Evolutionary conservation across 106 monocot species (phyloP).

Genomic region (Hemerocallis citrina): DNA sequence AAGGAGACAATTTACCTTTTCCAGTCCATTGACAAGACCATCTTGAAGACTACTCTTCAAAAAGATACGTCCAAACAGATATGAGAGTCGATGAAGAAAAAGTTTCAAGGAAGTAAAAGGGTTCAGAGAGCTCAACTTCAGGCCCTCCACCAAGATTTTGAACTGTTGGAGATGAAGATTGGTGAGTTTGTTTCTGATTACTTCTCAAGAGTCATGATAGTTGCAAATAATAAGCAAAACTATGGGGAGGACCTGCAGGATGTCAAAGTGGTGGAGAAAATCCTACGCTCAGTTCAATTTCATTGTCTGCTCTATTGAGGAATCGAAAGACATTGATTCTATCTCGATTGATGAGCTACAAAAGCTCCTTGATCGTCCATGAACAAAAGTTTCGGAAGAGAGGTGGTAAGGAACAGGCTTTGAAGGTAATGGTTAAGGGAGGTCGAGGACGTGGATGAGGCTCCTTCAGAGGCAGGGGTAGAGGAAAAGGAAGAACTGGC

Average conservation of each 20-base stretch:
- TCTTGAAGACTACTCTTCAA: too few relatives aligned
- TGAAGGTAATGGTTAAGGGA: too few relatives aligned
- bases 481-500: too few relatives aligned
- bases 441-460: too few relatives aligned
- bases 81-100: too few relatives aligned
- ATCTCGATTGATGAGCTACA: background rate
- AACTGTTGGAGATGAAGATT: background rate
- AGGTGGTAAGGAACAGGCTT: background rate
- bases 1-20: too few relatives aligned
- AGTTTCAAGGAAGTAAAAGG: too few relatives aligned
- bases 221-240: background rate
- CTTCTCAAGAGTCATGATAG: background rate
- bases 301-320: background rate
- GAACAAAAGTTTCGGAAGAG: background rate
- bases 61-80: too few relatives aligned
- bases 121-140: background rate
- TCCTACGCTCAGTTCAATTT: background rate
- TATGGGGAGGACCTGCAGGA: background rate
- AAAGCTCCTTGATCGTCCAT: background rate
- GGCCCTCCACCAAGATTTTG: background rate
- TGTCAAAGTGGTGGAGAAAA: background rate
- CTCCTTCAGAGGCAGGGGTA: background rate
- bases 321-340: background rate
- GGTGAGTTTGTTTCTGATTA: background rate
- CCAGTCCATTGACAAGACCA: too few relatives aligned